phyloP scores from a whole-genome alignment of 176 grass and related monocot genomes.

The Zea mays region Zm-B73-REFERENCE-NAM-5.0 NC_050097.1:215617501-215618000 shows the following conservation, averaged over 20 bases:
- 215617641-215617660: constrained; percentile 73
- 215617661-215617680: neutral
- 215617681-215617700: neutral
- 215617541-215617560: constrained; percentile 27
- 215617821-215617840: neutral
- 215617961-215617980: constrained; percentile 71
- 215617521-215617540: neutral
- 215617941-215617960: neutral
- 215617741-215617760: neutral
- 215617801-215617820: neutral
- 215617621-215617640: constrained; percentile 82
- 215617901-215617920: neutral
- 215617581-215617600: constrained; percentile 81
- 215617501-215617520: neutral
- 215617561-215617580: constrained; percentile 60
- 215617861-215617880: neutral
- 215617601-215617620: constrained; percentile 82
- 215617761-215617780: constrained; percentile 9
- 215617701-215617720: neutral
- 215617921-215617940: constrained; percentile 8
- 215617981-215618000: constrained; percentile 77
- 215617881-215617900: neutral
- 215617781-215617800: constrained; percentile 2
- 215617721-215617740: neutral
- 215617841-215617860: neutral